Base-by-base conservation (phyloP, 805 yeast genomes). In the Teunomyces cretensis region DNA sequence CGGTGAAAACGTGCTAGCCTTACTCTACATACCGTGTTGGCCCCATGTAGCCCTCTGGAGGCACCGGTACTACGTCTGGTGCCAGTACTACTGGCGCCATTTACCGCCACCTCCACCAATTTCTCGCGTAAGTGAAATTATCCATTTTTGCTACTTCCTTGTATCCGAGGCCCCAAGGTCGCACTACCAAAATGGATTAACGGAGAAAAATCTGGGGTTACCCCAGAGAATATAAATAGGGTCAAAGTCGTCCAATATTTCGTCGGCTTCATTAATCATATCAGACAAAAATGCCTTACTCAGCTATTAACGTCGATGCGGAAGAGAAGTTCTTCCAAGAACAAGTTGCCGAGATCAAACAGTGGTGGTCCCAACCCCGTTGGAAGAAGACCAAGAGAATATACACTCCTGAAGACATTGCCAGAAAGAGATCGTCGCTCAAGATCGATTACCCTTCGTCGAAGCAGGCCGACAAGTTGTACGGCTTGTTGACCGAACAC, bases 331-430 rank as follows among this genome's bases (percentile, higher is more conserved):
- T 68, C 58, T 86, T 74, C 78, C 81, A 83, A 59, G 65, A 74
- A 37, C 90, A 89, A 62, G 85, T 88, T 47, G 75, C 77, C 30
- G 87, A 81, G 32, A 83, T 92, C 61, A 80, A 84, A 52, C 61
- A 81, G 61, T 92, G 98, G 98, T 92, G 98, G 98, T 60, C 86
- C 7, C 79, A 84, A 62, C 95, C 97, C 51, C 86, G 98, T 66
- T 92, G 97, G 97, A 72, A 68, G 46, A 80, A 84, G 58, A 87
- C 96, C 56, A 88, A 84, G 72, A 84, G 99, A 64, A 85, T 84
- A 61, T 92, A 92, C 74, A 66, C 88, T 36, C 86, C 97, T 28
- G 88, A 84, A 64, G 96, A 89, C 57, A 88, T 92, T 62, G 97
- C 92, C 35, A 74, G 78, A 54, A 88, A 91, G 79, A 86, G 97